Evolutionary conservation across 2,329 filamentous ascomycete species (phyloP), one percentile per base, ranked within the genome.

Genomic region (Mollisia scopiformis): DNA sequence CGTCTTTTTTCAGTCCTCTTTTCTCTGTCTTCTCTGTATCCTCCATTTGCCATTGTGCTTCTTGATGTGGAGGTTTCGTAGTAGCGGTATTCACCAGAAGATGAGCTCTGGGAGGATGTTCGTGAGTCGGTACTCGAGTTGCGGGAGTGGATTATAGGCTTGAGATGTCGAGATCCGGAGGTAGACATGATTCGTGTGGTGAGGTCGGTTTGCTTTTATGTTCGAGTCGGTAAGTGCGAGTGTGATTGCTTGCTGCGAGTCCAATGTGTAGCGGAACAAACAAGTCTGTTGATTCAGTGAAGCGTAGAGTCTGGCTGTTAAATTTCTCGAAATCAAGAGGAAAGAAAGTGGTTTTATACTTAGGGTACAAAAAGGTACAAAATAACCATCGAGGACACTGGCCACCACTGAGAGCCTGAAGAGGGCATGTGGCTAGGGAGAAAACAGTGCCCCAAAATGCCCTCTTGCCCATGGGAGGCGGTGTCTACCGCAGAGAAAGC

Each of bases 41-140:
- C 39, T n/a, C 47, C 47, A 13, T 52, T 53, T 13, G 57, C 47
- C 59, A 62, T 67, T 56, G 55, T 61, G 25, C 54, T 61, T 37
- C 55, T 55, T 16, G 55, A 58, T 7, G 63, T 62, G n/a, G 52
- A 51, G n/a, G n/a, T n/a, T n/a, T n/a, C n/a, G n/a, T n/a, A n/a
- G 33, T 55, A 59, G 19, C 55, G 23, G 6, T 21, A 33, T 23
- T 56, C 62, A 39, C 57, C 39, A 27, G 61, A 62, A 13, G 58
- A 59, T 52, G 52, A 52, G 41, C 50, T 61, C 0, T 25, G 27
- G 14, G 57, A 61, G 6, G 62, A 65, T 27, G 49, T 39, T 19
- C 57, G 50, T 4, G 66, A 66, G 21, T 63, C 60, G 27, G 25
- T 57, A 1, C 64, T 65, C 5, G 61, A 57, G n/a, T 49, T 47